These are phyloP conservation scores for Phytophthora constricta DNA, from an alignment of 352 stramenopile genomes.

Conservation along the genomic window DNA sequence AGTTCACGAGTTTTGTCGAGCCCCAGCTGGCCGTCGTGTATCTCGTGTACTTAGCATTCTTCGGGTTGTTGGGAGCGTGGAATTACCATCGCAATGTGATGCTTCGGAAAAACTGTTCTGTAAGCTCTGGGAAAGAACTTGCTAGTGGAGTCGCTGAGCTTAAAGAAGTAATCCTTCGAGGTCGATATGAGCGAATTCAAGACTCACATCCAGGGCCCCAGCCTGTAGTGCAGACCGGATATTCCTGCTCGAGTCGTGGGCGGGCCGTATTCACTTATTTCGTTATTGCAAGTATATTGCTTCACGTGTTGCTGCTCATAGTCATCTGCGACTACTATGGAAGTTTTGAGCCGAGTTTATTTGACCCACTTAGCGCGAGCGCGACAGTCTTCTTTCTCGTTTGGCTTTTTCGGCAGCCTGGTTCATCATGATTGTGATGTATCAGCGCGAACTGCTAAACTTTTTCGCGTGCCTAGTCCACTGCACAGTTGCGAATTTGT, in stretches of 20 bases:
- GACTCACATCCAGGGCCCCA: conserved; percentile 2
- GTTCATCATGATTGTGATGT: conserved; percentile 35
- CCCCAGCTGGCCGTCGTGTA: conserved; percentile 23
- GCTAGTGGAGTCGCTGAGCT: conserved; percentile 14
- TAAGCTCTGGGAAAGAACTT: conserved; percentile 2
- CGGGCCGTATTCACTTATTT: conserved; percentile 35
- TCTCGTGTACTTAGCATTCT: conserved; percentile 32
- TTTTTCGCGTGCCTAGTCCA: conserved; percentile 39
- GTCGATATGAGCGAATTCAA: conserved; percentile 20
- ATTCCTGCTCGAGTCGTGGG: conserved; percentile 23
- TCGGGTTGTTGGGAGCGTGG: conserved; percentile 22
- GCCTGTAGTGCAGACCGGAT: conserved; percentile 32
- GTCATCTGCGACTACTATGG: conserved; percentile 49
- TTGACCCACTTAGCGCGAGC: conserved; percentile 31
- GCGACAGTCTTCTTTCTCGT: conserved; percentile 43
- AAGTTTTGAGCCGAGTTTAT: conserved; percentile 34
- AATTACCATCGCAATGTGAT: conserved; percentile 14
- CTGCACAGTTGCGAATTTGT: conserved; percentile 42
- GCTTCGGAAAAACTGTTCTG: conserved; percentile 29
- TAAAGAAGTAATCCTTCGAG: conserved; percentile 12
- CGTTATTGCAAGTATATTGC: conserved; percentile 18
- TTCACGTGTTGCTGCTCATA: conserved; percentile 39
- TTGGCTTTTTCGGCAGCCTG: conserved; percentile 40
- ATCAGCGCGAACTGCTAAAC: conserved; percentile 34
- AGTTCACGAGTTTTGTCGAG: conserved; percentile 39